Evolutionary conservation across 352 stramenopile species (phyloP), one percentile per base, ranked within the genome.

Genomic region (Pythium volutum): DNA sequence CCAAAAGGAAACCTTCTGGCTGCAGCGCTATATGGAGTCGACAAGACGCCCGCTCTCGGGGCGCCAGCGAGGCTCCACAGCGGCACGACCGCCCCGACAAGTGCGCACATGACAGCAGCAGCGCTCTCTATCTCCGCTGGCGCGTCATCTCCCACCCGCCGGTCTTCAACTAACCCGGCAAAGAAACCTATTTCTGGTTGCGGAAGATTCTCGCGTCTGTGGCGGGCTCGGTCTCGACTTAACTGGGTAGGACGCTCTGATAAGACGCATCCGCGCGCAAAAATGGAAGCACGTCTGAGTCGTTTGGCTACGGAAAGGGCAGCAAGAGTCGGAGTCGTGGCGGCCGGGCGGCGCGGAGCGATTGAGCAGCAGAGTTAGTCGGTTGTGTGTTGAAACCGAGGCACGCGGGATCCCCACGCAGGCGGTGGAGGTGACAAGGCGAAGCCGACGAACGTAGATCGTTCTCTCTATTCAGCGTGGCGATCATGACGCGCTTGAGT

Each of bases 401-500:
- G n/a, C n/a, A n/a, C n/a, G n/a, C n/a, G n/a, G n/a, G n/a, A n/a
- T n/a, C n/a, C n/a, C n/a, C n/a, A n/a, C n/a, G n/a, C n/a, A n/a
- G n/a, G n/a, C n/a, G n/a, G n/a, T n/a, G n/a, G n/a, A n/a, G n/a
- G n/a, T n/a, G n/a, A n/a, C n/a, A n/a, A n/a, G n/a, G n/a, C 38
- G 38, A 14, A 22, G 38, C 10, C 12, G 11, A 22, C 38, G 12
- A 45, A 22, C 18, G 38, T 22, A 5, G 38, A 6, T 7, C 38
- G 38, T 38, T 38, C 33, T 38, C 33, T 38, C 7, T 12, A 38
- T 12, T 38, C 33, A 38, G 33, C 33, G 33, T 14, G 33, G 33
- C 46, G 46, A 26, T 4, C 26, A 81, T 81, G 73, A 70, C 64
- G 49, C 64, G 70, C 15, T 47, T 81, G 46, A 81, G 45, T 54